Base-by-base conservation (phyloP, 352 stramenopile genomes). In the Achlya hypogyna region DNA sequence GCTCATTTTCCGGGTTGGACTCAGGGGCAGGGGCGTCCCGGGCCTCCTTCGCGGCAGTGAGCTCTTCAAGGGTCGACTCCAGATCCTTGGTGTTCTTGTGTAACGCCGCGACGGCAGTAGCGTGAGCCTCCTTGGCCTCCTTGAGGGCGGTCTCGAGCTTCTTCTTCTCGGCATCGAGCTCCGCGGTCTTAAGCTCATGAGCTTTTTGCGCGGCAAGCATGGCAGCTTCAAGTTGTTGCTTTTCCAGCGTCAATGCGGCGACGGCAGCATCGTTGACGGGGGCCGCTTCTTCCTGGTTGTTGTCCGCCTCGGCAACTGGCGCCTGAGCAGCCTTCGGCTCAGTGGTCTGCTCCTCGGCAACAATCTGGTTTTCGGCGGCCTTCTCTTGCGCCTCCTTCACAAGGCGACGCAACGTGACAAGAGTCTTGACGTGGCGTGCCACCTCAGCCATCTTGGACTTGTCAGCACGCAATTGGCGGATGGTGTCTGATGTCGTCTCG, bases 381-480 rank as follows among this genome's bases (percentile, higher is more conserved):
- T 45, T 45, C 38, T 45, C 38, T 45, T 45, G 38, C 12, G 38
- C 38, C n/a, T 64, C 54, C 54, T 64, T 64, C 32, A 64, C 45
- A 16, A 64, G 28, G 9, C 54, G 54, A 16, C 54, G 54, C 23
- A 64, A 23, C 5, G 54, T 64, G 8, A 64, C 54, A 8, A 64
- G 29, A 22, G 45, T 35, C 54, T 64, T 64, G 16, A 64, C 54
- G 27, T 64, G 32, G 12, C 45, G 16, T 10, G 54, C 54, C 14
- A 64, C 31, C 32, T 64, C 54, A 10, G 54, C 54, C 54, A 64
- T 64, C 22, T 64, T 64, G 14, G 45, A 28, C 54, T 64, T 64
- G 23, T 64, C 31, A 12, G 18, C 23, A 16, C 54, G 54, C 8
- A 64, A 25, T 5, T 53, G 22, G 20, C 54, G 54, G 35, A 64